phyloP scores from a whole-genome alignment of 2,329 filamentous ascomycete genomes.

The Tothia fuscella region DNA sequence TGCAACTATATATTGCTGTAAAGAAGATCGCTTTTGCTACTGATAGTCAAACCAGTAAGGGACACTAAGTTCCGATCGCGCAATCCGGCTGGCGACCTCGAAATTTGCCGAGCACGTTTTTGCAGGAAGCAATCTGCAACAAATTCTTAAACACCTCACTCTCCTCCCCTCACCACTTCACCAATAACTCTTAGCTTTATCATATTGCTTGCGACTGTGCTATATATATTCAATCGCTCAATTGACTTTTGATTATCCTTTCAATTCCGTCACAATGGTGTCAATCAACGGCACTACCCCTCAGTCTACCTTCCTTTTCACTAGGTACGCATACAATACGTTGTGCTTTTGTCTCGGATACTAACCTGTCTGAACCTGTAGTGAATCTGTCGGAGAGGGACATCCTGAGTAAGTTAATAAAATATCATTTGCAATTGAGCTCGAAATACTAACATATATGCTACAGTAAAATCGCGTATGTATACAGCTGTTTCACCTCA shows the following conservation, averaged over 20 bases:
- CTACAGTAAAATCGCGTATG: constrained; percentile 83
- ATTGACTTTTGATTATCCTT: not conserved
- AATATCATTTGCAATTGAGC: not conserved
- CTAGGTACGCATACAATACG: too few species aligned
- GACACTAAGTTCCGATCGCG: too few species aligned
- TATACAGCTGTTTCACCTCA: constrained; percentile 7
- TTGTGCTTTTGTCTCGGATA: too few species aligned
- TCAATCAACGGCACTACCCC: constrained; percentile 13
- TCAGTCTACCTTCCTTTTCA: constrained; percentile 32
- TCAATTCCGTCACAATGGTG: constrained; percentile 17
- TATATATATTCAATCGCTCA: not conserved
- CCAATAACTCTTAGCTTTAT: too few species aligned
- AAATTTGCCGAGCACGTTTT: too few species aligned
- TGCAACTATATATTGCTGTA: too few species aligned
- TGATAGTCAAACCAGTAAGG: too few species aligned
- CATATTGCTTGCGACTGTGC: not conserved
- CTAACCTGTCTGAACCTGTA: not conserved
- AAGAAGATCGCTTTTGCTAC: too few species aligned
- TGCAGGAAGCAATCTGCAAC: too few species aligned
- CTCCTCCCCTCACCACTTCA: too few species aligned
- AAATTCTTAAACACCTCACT: too few species aligned
- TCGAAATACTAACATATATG: constrained; percentile 33
- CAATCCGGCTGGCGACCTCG: too few species aligned
- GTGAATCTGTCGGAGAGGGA: constrained; percentile 34
- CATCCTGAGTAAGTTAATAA: constrained; percentile 58